Evolutionary conservation across 2,329 filamentous ascomycete genomes (phyloP), one percentile per base, ranked within the genome.

Genomic region (Fusarium sarcochroum): DNA sequence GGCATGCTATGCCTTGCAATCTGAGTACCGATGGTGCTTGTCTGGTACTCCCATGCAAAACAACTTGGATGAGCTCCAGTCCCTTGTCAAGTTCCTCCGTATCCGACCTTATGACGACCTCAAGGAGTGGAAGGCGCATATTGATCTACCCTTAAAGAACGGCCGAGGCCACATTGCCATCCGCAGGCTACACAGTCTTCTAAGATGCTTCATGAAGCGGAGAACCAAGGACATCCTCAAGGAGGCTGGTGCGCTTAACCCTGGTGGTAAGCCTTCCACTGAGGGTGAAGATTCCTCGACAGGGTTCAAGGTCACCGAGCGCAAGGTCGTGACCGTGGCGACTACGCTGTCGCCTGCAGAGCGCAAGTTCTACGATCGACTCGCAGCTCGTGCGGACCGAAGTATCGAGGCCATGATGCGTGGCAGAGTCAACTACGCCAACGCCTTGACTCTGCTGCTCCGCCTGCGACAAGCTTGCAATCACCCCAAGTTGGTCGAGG

Each of bases 11-110:
- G 93, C 93, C 3, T 81, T 99, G 32, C 85, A 91, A 30, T 90
- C 93, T 20, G 91, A 96, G 77, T 98, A 97, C 75, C 87, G 96
- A 63, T 99, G 96, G 96, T 98, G 96, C 76, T 82, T 99, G 65
- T 97, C 94, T 1, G 96, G 96, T 53, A 99, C 96, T 2, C 96
- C 96, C 0, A 94, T 99, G 91, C 96, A 99, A 77, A 99, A 99
- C 80, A 98, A 97, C 73, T 87, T 99, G 7, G 96, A 99, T 70
- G 96, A 99, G 79, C 83, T 99, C 51, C 96, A 99, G 76, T 97
- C 93, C 70, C 82, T 99, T 54, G 93, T 99, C 77, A 93, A 91
- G 65, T 99, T 99, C 78, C 85, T 99, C 37, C 90, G 93, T 17
- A 97, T 99, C 76, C 91, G 92, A 71, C 96, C 96, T 1, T 98